Evolutionary conservation across 1,284 basidiomycete genomes (phyloP).

Genomic region (Salmacisia buchloeana): DNA sequence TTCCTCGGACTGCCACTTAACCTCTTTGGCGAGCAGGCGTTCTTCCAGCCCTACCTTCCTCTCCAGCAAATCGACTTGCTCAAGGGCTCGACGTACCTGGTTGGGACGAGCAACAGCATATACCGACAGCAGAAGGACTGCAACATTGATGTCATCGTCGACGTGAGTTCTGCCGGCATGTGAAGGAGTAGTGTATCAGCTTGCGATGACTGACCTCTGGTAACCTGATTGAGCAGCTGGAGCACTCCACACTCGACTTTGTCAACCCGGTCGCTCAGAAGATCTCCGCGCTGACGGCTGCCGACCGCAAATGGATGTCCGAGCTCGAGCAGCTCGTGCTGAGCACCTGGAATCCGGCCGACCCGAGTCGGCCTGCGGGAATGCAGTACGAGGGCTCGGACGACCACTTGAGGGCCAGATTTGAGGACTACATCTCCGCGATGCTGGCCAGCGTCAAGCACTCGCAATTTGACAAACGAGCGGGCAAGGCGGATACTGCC

Average conservation of each 20-base stretch:
- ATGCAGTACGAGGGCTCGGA: conserved; percentile 49
- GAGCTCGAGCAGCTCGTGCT: conserved; percentile 51
- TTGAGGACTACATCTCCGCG: conserved; percentile 42
- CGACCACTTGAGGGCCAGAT: conserved; percentile 41
- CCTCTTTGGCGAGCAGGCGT: conserved; percentile 63
- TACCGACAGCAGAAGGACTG: conserved; percentile 85
- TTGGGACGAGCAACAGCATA: conserved; percentile 87
- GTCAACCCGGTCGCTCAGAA: conserved; percentile 68
- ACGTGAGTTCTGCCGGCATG: conserved; percentile 50
- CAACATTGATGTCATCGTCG: conserved; percentile 76
- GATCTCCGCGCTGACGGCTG: conserved; percentile 72
- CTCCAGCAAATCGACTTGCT: conserved; percentile 90
- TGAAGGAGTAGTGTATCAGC: too few relatives aligned
- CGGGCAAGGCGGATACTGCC: conserved; percentile 7
- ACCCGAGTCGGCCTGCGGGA: conserved; percentile 40
- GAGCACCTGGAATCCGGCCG: conserved; percentile 44
- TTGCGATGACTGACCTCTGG: neutral
- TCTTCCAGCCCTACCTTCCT: conserved; percentile 97
- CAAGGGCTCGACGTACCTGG: conserved; percentile 72
- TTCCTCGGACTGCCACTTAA: conserved; percentile 87
- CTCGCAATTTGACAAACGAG: conserved; percentile 21
- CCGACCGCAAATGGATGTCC: conserved; percentile 95
- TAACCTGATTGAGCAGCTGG: conserved; percentile 17
- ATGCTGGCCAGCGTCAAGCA: conserved; percentile 44
- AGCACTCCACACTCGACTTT: conserved; percentile 37